These are phyloP conservation scores for Candida dendrica DNA, from an alignment of 805 yeast genomes.

Conservation along the genomic window DNA sequence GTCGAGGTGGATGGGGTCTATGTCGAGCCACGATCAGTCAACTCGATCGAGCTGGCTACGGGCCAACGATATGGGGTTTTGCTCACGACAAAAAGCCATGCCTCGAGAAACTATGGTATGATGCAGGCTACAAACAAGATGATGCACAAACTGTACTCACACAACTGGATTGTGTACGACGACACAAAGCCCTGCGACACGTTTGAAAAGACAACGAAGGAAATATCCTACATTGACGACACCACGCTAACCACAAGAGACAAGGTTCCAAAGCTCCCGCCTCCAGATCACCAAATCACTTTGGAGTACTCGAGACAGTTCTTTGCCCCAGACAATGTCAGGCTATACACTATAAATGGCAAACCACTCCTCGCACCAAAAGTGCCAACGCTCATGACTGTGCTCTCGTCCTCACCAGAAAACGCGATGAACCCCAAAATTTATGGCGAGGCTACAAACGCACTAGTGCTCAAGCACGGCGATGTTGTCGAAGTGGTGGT, in stretches of 20 bases:
- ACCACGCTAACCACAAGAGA: slow-evolving; percentile 28
- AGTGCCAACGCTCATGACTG: slow-evolving; percentile 64
- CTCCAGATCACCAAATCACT: slow-evolving; percentile 50
- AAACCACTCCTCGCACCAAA: slow-evolving; percentile 58
- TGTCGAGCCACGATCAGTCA: slow-evolving; percentile 41
- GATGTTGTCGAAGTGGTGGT: slow-evolving; percentile 70
- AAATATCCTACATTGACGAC: slow-evolving; percentile 24
- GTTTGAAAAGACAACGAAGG: slow-evolving; percentile 29
- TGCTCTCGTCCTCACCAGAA: slow-evolving; percentile 44
- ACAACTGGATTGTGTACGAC: slow-evolving; percentile 47
- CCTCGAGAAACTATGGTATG: slow-evolving; percentile 35
- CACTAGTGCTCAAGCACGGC: slow-evolving; percentile 49
- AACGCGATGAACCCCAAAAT: slow-evolving; percentile 47
- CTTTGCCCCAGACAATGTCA: slow-evolving; percentile 52
- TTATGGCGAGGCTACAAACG: slow-evolving; percentile 65
- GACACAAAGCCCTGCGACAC: slow-evolving; percentile 28
- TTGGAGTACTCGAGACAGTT: slow-evolving; percentile 51
- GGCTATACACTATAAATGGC: slow-evolving; percentile 65
- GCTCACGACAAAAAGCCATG: slow-evolving; percentile 40
- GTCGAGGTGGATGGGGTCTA: slow-evolving; percentile 56
- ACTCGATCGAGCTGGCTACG: slow-evolving; percentile 49
- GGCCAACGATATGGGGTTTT: slow-evolving; percentile 74
- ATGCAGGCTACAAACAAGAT: slow-evolving; percentile 51
- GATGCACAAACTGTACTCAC: slow-evolving; percentile 61
- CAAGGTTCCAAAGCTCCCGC: slow-evolving; percentile 32